Conservation (phyloP, 257 asterid genomes). For the Solanum peruvianum region DNA sequence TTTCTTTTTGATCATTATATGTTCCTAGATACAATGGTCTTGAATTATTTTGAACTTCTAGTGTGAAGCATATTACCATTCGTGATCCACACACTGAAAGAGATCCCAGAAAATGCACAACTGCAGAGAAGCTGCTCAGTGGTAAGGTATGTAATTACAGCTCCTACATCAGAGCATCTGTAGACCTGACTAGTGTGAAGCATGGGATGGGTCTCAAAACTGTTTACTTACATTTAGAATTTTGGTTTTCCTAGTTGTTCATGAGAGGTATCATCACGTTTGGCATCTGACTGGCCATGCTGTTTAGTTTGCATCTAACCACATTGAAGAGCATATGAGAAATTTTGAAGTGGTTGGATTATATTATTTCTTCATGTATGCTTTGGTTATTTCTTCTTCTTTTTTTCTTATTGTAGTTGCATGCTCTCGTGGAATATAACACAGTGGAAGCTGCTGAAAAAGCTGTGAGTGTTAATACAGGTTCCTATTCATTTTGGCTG, state of each 20-base stretch:
- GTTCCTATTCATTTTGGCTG: neutral
- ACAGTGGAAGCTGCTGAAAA: constrained; percentile 79
- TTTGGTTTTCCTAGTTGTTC: neutral
- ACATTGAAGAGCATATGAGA: neutral
- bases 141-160: constrained; percentile 52
- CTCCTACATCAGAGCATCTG: neutral
- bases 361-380: neutral
- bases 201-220: neutral
- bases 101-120: constrained; percentile 51
- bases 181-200: neutral
- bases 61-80: constrained; percentile 52
- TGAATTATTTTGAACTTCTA: constrained; percentile 18
- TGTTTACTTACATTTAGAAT: neutral
- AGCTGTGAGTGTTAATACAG: constrained; percentile 61
- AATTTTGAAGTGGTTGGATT: neutral
- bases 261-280: neutral
- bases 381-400: neutral
- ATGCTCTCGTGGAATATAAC: constrained; percentile 87
- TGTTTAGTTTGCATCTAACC: neutral
- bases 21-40: neutral
- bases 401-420: constrained; percentile 38
- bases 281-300: neutral
- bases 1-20: neutral
- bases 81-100: constrained; percentile 68
- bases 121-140: constrained; percentile 81